A percentile compares a stretch with the other conserved stretches of the same genome.
Conservation (phyloP, 306 rosid genomes). For the Potentilla sterilis region DNA sequence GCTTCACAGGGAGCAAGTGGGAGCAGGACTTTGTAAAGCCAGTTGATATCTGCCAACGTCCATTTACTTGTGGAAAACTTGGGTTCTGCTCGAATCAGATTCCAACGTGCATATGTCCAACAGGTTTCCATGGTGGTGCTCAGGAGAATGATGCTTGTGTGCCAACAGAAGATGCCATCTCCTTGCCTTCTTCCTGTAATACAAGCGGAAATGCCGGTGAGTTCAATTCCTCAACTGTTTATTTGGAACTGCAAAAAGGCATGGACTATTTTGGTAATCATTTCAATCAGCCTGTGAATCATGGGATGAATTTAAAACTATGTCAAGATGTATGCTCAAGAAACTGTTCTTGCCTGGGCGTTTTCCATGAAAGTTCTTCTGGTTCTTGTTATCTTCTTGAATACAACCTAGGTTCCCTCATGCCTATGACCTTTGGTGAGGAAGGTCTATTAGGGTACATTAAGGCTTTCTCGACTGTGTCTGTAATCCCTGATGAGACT, state of each 20-base stretch:
- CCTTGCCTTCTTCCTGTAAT: conserved; percentile 20
- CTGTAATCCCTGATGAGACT: neutral
- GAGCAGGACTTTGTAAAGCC: conserved; percentile 16
- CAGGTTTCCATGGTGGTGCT: neutral
- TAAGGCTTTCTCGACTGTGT: conserved; percentile 2
- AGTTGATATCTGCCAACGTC: conserved; percentile 15
- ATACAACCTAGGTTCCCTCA: conserved; percentile 12
- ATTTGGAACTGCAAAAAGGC: conserved; percentile 2
- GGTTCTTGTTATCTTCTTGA: conserved; percentile 18
- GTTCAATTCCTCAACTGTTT: conserved; percentile 11
- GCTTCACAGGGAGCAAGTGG: neutral
- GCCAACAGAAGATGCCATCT: neutral
- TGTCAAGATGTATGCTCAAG: conserved; percentile 15
- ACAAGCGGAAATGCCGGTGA: neutral
- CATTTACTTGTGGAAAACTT: conserved; percentile 14
- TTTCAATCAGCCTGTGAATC: conserved; percentile 7
- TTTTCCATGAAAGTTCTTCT: conserved; percentile 19
- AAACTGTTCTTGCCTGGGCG: conserved; percentile 24
- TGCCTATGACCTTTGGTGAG: neutral
- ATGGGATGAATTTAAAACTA: neutral
- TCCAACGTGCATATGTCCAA: conserved; percentile 17
- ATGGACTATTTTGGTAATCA: conserved; percentile 21
- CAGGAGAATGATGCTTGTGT: neutral
- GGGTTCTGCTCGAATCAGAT: neutral
- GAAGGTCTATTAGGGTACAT: conserved; percentile 18